Base-by-base conservation (phyloP, 2,329 filamentous ascomycete genomes). In the Ceratocystis smalleyi region DNA sequence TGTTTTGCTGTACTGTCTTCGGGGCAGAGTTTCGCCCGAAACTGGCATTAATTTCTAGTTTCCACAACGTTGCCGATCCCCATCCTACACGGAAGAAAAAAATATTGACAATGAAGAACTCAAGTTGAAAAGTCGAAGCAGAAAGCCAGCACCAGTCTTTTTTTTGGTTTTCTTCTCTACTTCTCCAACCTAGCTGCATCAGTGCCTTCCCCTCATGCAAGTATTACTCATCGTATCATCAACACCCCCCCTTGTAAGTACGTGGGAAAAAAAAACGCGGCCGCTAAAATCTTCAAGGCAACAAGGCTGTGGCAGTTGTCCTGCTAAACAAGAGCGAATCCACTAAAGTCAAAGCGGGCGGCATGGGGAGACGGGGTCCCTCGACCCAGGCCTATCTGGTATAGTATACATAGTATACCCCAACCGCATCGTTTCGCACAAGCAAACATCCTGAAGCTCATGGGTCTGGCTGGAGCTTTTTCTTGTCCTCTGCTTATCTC, bases 261-360 rank as follows among this genome's bases (percentile, higher is more conserved):
- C 17, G 30, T n/a, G n/a, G n/a, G n/a, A 51, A n/a, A 6, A 35
- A 32, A 15, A 8, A 57, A 57, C 24, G 30, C 54, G 6, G 54
- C 27, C 17, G 54, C 54, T 35, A 32, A 35, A 57, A n/a, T 57
- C 54, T 57, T 57, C 27, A 57, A 57, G 27, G 54, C 27, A 57
- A 19, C 54, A 57, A 57, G 54, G 54, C 54, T 57, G 27, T 57
- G 54, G 54, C 54, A 57, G 54, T 57, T 17, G 22, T 40, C 35
- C 6, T n/a, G n/a, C 22, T 17, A 57, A 57, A 57, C 54, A 30
- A 57, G 27, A 57, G 54, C 54, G 17, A 57, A 57, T 57, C 54
- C 54, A 6, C 54, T 57, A 57, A 35, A 24, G n/a, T 24, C n/a
- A 24, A 51, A n/a, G 12, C 22, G 47, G 17, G 47, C 22, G 47